Base-by-base conservation (phyloP, 768 basidiomycete genomes). In the Scleroderma bovista region DNA sequence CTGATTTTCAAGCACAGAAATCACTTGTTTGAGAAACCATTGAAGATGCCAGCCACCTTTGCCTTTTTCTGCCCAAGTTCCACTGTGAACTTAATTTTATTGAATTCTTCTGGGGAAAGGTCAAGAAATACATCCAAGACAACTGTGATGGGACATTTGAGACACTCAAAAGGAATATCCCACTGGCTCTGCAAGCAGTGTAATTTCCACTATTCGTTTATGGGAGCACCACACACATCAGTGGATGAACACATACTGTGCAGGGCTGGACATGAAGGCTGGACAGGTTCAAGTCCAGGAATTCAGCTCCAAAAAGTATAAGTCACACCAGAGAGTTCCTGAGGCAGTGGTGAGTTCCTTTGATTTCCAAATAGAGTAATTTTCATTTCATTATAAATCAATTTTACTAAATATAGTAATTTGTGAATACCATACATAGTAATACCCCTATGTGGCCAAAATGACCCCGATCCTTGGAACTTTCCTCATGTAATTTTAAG, bases 61-160 rank as follows among this genome's bases (percentile, higher is more conserved):
- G 65, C 50, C 44, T 60, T 11, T 66, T 44, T 22, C 17, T 44
- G 13, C 43, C 43, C 2, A 44, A 44, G 9, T 44, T 44, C 32
- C 44, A 44, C 43, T 63, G 61, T 40, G 51, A 64, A 45, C 47
- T 64, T 6, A 64, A 64, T 41, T 55, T 54, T 12, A 64, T 64
- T 23, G 29, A 44, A 34, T 50, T 54, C 48, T 64, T 57, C 47
- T 65, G 68, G 63, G 69, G 70, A 6, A 52, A 55, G 10, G 56
- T 60, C 13, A 71, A 70, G 46, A 46, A 50, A 19, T 55, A 59
- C 26, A 43, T 56, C 41, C 13, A 51, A 54, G 52, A 53, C 17
- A 33, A 64, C 37, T 65, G 58, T 42, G 57, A 66, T 46, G 61
- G 61, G 33, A 61, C 58, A 2, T 66, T 64, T 34, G 46, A 50